These are phyloP conservation scores for barrel medic (Medicago truncatula) DNA, from an alignment of 306 rosid genomes.

Conservation along the genomic window DNA sequence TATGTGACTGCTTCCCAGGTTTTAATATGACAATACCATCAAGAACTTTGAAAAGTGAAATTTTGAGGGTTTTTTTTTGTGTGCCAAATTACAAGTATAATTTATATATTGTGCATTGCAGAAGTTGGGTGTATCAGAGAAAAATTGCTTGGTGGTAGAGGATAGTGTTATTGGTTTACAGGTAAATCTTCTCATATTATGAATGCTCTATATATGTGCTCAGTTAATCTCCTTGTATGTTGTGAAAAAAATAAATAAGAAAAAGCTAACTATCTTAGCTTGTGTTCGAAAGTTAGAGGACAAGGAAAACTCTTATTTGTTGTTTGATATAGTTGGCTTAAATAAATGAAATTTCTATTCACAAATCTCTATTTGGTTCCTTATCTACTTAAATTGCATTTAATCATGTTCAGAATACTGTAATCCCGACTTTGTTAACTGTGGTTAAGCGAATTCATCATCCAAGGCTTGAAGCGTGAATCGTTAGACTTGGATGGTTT, in stretches of 20 bases:
- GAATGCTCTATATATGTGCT: slow-evolving; percentile 10
- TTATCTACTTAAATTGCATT: slow-evolving; percentile 16
- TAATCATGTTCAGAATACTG: slow-evolving; percentile 1
- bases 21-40: slow-evolving; percentile 31
- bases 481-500: background rate
- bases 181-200: slow-evolving; percentile 53
- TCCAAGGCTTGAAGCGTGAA: background rate
- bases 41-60: slow-evolving; percentile 16
- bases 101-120: slow-evolving; percentile 51
- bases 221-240: slow-evolving; percentile 11
- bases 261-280: background rate
- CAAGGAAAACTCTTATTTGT: slow-evolving; percentile 1
- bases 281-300: slow-evolving; percentile 8
- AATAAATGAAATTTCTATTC: slow-evolving; percentile 15
- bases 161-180: slow-evolving; percentile 93
- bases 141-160: slow-evolving; percentile 82
- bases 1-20: slow-evolving; percentile 85
- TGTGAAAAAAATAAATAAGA: slow-evolving; percentile 1
- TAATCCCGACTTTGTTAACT: background rate
- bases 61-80: slow-evolving; percentile 3
- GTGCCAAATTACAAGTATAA: slow-evolving; percentile 29
- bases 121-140: slow-evolving; percentile 69
- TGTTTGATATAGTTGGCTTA: slow-evolving; percentile 28
- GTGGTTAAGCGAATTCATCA: background rate
- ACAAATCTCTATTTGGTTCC: slow-evolving; percentile 20